phyloP scores from a whole-genome alignment of 768 basidiomycete genomes.

The Agrocybe praecox region DNA sequence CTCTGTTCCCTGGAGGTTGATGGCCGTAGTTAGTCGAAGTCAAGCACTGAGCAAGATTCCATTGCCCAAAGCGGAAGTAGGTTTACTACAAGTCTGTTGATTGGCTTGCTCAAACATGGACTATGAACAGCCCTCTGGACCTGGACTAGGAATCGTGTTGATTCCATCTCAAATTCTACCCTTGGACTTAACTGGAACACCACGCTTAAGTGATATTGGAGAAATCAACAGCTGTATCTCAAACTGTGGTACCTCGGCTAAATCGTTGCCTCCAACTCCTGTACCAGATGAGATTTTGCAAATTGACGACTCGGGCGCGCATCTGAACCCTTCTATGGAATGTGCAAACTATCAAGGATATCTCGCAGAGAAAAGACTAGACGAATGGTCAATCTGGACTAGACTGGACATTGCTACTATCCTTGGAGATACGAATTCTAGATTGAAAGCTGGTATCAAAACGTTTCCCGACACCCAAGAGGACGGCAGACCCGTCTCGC shows the following conservation, averaged over 20 bases:
- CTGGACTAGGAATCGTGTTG: background rate
- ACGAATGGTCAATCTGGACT: slow-evolving; percentile 49
- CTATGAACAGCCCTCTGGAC: background rate
- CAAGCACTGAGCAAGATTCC: too few species aligned
- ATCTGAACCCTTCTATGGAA: too few species aligned
- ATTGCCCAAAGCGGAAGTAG: too few species aligned
- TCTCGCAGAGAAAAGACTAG: slow-evolving; percentile 47
- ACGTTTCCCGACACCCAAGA: slow-evolving; percentile 32
- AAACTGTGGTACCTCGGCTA: background rate
- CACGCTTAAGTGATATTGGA: background rate
- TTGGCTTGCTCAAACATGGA: background rate
- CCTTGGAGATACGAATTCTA: slow-evolving; percentile 61
- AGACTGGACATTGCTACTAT: slow-evolving; percentile 61
- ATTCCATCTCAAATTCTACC: slow-evolving; percentile 15
- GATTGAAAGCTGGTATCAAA: slow-evolving; percentile 55
- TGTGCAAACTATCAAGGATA: too few species aligned
- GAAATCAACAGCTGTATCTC: background rate
- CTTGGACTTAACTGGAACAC: background rate
- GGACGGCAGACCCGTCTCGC: slow-evolving; percentile 34
- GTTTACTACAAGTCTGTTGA: too few species aligned
- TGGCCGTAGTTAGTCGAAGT: too few species aligned
- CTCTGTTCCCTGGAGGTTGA: too few species aligned
- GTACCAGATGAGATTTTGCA: background rate
- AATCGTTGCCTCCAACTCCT: background rate
- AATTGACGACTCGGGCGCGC: background rate